phyloP scores from a whole-genome alignment of 805 yeast genomes.

The Lipomyces mesembrius region DNA sequence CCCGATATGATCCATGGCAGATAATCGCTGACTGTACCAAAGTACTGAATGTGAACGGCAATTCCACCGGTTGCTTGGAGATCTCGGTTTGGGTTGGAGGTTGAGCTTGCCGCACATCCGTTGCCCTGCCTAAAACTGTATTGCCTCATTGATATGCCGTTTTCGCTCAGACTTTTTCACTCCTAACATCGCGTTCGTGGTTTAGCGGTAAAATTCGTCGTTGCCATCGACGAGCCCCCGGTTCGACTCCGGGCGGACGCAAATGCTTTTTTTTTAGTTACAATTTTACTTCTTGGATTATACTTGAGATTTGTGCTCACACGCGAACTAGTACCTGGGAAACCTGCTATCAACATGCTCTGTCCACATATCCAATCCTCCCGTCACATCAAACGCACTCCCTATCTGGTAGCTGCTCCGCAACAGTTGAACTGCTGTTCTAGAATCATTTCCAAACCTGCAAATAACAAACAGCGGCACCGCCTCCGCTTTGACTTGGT shows the following conservation, averaged over 20 bases:
- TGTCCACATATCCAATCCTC: slow-evolving; percentile 79
- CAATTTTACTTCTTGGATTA: too few relatives aligned
- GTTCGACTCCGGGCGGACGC: slow-evolving; percentile 65
- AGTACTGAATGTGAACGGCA: too few relatives aligned
- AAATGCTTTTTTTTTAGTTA: slow-evolving; percentile 34
- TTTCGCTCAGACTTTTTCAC: too few relatives aligned
- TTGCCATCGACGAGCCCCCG: slow-evolving; percentile 65
- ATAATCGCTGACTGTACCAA: too few relatives aligned
- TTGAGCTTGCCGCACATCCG: too few relatives aligned
- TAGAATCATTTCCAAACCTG: slow-evolving; percentile 90
- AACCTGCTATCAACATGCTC: slow-evolving; percentile 59
- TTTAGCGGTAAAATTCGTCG: slow-evolving; percentile 62
- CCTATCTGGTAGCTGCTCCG: slow-evolving; percentile 55
- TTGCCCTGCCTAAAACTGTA: too few relatives aligned
- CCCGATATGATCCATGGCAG: too few relatives aligned
- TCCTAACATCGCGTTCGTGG: slow-evolving; percentile 51
- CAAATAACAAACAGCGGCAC: slow-evolving; percentile 67
- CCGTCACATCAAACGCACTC: slow-evolving; percentile 67
- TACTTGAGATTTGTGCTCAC: too few relatives aligned
- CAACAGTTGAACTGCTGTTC: slow-evolving; percentile 66
- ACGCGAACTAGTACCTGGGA: slow-evolving; percentile 69
- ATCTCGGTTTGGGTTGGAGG: too few relatives aligned
- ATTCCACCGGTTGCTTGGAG: too few relatives aligned
- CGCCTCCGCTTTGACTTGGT: slow-evolving; percentile 30
- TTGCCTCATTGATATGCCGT: too few relatives aligned